Base-by-base conservation (phyloP, 306 rosid genomes). In the Phaseolus lunatus region DNA sequence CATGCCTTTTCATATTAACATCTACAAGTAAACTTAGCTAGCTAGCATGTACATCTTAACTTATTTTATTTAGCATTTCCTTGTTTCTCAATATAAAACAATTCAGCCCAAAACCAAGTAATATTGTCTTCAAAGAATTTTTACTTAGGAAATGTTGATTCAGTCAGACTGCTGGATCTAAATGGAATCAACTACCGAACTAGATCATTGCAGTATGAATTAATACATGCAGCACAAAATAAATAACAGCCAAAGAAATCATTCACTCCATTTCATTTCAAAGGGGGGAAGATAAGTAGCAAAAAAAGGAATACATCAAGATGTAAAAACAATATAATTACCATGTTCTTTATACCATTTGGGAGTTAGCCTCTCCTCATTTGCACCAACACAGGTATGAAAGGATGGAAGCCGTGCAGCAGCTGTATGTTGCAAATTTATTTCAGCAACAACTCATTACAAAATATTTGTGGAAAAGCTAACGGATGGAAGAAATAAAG, bases 271-370 rank as follows among this genome's bases (percentile, higher is more conserved):
- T 56, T 44, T 45, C 63, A 73, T 65, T 9, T 31, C 72, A 84
- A 41, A 23, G 37, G 33, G 58, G 47, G 2, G 16, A 44, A 39
- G 53, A 16, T 45, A 62, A 44, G 50, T 16, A 47, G 53, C 3
- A 77, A 20, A 29, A 14, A 20, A 18, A 0, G 35, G 35, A 68
- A 58, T 27, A 58, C 6, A 74, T 35, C 50, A 37, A 53, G 75
- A 83, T 5, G 47, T 12, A 47, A 72, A 61, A 78, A 44, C 35
- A 79, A 80, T 61, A 86, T 81, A 78, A 82, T 90, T 92, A 90
- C 99, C 97, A 72, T 95, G 86, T 78, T 95, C 99, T 80, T 81
- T 90, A 69, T 95, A 95, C 99, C 99, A 92, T 83, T 92, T 92
- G 22, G 97, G 93, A 73, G 97, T 92, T 69, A 95, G 82, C 78